These are phyloP conservation scores for Metschnikowia noctiluminum DNA, from an alignment of 805 yeast species.

Conservation along the genomic window DNA sequence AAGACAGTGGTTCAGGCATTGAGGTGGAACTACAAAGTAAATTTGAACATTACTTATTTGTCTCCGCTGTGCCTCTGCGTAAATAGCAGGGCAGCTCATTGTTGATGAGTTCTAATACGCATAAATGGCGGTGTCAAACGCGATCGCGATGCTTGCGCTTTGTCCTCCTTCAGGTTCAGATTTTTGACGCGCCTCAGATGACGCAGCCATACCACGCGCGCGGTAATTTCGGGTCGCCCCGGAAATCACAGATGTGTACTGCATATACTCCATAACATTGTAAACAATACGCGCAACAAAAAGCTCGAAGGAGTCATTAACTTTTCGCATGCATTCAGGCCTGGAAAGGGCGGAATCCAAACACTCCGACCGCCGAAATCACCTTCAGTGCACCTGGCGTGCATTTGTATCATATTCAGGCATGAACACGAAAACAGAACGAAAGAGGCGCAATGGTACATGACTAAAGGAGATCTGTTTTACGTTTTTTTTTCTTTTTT, in stretches of 20 bases:
- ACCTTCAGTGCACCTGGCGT: not conserved
- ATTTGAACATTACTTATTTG: no score
- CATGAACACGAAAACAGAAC: no score
- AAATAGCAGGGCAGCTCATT: no score
- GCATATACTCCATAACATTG: not conserved
- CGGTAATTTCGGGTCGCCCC: not conserved
- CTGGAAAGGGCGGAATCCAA: not conserved
- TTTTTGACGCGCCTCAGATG: not conserved
- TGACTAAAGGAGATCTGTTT: no score
- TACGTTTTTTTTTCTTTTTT: no score
- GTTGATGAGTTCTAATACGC: not conserved
- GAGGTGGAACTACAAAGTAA: not conserved
- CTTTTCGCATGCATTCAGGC: not conserved
- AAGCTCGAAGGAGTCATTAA: not conserved
- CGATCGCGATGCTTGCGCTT: not conserved
- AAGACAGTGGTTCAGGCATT: no score
- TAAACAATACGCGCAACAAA: not conserved
- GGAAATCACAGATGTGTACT: not conserved
- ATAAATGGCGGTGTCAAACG: not conserved
- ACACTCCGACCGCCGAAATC: not conserved
- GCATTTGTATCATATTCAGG: no score
- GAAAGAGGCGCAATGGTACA: no score
- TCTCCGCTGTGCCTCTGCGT: no score
- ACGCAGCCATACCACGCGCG: not conserved
- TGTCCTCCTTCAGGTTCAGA: not conserved